Base-by-base conservation (phyloP, 2,329 filamentous ascomycete genomes). In the Clonostachys byssicola region DNA sequence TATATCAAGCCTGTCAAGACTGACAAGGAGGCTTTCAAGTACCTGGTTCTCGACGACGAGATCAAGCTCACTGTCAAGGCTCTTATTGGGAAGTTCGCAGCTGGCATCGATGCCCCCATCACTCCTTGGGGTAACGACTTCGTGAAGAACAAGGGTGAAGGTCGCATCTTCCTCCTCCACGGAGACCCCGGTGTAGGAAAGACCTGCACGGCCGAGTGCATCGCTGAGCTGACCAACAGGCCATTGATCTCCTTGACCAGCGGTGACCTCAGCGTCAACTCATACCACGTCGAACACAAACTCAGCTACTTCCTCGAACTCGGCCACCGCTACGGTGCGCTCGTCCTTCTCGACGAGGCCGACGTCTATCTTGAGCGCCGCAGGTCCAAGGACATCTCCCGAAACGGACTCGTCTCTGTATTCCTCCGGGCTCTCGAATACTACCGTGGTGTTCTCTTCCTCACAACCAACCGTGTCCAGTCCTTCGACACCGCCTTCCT, bases 301-400 rank as follows among this genome's bases (percentile, higher is more conserved):
- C 69, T 76, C 13, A 64, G 66, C 47, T 73, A 74, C 60, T 75
- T 74, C 60, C 64, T 79, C 10, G 57, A 70, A 39, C 66, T 78
- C 5, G 76, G 65, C 39, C 71, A 73, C 58, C 71, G 69, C 8
- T 79, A 72, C 60, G 70, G 68, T 16, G 77, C 71, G 36, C 67
- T 81, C 6, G 68, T 81, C 7, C 67, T 83, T 4, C 66, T 83
- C 5, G 79, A 83, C 56, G 80, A 84, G 59, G 78, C 77, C 4
- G 80, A 83, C 47, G 77, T 82, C 16, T 83, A 80, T 60, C 72
- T 84, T 9, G 77, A 81, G 59, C 61, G 71, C 45, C 75, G 80
- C 3, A 62, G 62, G 3, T 56, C 65, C 18, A 60, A 55, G 30
- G 71, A 77, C 54, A 66, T 75, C 43, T 60, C 58, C 18, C 70